Conservation (phyloP, 202 grass and related monocot species). For the Musa balbisiana region DNA sequence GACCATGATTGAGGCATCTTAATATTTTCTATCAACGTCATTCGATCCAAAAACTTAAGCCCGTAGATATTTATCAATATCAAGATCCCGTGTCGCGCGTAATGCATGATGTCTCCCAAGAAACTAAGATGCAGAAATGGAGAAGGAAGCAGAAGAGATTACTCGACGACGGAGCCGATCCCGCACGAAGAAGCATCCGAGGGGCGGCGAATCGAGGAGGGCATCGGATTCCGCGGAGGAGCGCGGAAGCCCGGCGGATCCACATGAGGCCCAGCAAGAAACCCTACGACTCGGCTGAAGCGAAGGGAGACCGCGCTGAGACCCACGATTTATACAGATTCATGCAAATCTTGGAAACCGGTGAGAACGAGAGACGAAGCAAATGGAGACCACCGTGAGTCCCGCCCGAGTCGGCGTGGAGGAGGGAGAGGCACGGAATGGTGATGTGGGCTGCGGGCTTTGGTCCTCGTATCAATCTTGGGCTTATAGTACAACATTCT, state of each 20-base stretch:
- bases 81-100: too few relatives aligned
- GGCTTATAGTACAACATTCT: not conserved
- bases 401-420: not conserved
- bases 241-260: not conserved
- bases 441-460: not conserved
- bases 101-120: too few relatives aligned
- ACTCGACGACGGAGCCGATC: not conserved
- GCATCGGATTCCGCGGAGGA: conserved; percentile 3
- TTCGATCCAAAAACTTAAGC: too few relatives aligned
- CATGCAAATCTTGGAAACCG: too few relatives aligned
- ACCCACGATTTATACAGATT: too few relatives aligned
- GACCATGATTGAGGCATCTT: too few relatives aligned
- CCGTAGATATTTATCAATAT: too few relatives aligned
- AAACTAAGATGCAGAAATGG: not conserved
- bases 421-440: not conserved
- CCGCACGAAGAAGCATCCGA: not conserved
- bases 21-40: too few relatives aligned
- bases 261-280: not conserved
- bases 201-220: not conserved
- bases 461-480: too few relatives aligned
- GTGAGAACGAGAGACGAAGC: not conserved
- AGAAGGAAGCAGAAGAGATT: not conserved
- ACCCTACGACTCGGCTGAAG: too few relatives aligned
- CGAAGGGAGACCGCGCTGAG: too few relatives aligned
- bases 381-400: too few relatives aligned